Evolutionary conservation across 352 stramenopile species (phyloP).

Genomic region (Globisporangium heterothallicum): DNA sequence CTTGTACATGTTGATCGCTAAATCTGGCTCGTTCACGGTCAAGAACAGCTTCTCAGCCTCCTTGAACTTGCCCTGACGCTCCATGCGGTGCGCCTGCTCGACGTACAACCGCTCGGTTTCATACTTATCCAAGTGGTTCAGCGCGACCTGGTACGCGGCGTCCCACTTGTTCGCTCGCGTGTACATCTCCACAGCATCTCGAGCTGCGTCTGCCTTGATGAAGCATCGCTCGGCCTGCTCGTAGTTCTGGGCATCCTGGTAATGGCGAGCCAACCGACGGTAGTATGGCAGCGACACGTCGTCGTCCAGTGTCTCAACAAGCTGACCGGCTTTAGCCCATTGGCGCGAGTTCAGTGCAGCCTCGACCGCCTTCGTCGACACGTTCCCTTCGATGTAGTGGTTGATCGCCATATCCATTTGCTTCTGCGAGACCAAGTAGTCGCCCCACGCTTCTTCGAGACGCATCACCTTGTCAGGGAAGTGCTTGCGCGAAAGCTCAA

Average conservation of each 20-base stretch:
- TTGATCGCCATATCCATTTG: conserved; percentile 96
- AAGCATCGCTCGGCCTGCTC: conserved; percentile 91
- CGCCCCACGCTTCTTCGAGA: conserved; percentile 91
- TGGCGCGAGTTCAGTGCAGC: conserved; percentile 90
- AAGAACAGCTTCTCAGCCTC: conserved; percentile 93
- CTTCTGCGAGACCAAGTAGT: conserved; percentile 91
- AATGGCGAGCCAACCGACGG: conserved; percentile 83
- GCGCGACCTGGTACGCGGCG: conserved; percentile 88
- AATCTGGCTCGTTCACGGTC: conserved; percentile 88
- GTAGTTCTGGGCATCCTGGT: conserved; percentile 81
- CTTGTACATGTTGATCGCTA: conserved; percentile 97
- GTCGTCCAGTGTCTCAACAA: conserved; percentile 89
- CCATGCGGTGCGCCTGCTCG: conserved; percentile 90
- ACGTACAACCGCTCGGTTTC: conserved; percentile 92
- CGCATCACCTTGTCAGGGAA: conserved; percentile 90
- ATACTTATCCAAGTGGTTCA: conserved; percentile 90
- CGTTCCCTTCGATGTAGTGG: conserved; percentile 95
- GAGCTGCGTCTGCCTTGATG: conserved; percentile 84
- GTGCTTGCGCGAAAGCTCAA: conserved; percentile 88
- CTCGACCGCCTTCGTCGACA: conserved; percentile 89
- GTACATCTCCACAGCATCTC: conserved; percentile 94
- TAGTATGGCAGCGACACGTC: conserved; percentile 90
- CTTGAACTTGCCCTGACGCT: conserved; percentile 86
- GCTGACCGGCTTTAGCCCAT: conserved; percentile 89
- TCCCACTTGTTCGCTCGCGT: conserved; percentile 91